A percentile compares a stretch with the other conserved stretches of the same genome.
phyloP scores from a whole-genome alignment of 2,329 filamentous ascomycete genomes.

The Fusarium sp. region DNA sequence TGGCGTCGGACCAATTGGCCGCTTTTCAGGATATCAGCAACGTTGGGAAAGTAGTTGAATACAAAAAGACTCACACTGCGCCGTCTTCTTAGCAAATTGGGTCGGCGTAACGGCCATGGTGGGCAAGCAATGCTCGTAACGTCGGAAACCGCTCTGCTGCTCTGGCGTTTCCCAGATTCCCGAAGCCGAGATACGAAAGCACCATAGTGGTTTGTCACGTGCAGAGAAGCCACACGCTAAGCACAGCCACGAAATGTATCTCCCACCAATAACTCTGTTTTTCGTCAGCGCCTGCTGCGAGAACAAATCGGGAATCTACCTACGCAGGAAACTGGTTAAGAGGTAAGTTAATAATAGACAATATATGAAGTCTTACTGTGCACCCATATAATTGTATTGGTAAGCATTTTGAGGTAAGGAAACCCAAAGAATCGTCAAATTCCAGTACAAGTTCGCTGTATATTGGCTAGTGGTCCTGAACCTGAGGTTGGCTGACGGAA shows the following conservation, averaged over 20 bases:
- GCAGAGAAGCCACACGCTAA: conserved; percentile 34
- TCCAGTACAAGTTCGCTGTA: not conserved
- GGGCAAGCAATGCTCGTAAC: conserved; percentile 57
- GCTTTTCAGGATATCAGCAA: conserved; percentile 68
- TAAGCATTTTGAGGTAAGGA: too few species aligned
- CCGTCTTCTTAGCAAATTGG: conserved; percentile 85
- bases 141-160: conserved; percentile 45
- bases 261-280: conserved; percentile 38
- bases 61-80: conserved; percentile 72
- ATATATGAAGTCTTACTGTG: too few species aligned
- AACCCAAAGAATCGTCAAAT: not conserved
- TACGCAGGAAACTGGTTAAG: not conserved
- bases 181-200: conserved; percentile 46
- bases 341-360: too few species aligned
- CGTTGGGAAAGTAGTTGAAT: conserved; percentile 1
- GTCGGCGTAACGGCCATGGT: conserved; percentile 92
- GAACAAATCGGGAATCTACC: not conserved
- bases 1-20: conserved; percentile 89
- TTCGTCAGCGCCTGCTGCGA: conserved; percentile 37
- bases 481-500: not conserved
- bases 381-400: too few species aligned
- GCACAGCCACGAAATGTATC: conserved; percentile 38
- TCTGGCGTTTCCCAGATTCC: conserved; percentile 50
- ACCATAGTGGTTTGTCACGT: conserved; percentile 47
- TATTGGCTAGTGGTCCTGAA: not conserved